Conservation (phyloP, 2,329 filamentous ascomycete species). For the Penicillium crustosum region DNA sequence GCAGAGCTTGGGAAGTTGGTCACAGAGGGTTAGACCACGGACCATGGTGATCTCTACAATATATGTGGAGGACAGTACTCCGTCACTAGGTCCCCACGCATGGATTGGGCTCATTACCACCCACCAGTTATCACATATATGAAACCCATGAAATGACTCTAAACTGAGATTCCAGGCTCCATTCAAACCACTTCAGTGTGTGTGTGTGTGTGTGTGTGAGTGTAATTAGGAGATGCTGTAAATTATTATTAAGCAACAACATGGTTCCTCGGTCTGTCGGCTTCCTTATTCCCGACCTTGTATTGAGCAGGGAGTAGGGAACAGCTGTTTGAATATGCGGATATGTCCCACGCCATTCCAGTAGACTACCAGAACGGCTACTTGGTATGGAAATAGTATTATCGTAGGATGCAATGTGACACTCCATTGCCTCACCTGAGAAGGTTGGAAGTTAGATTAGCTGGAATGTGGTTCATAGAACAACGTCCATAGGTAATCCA, state of each 20-base stretch:
- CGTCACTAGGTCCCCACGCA: neutral
- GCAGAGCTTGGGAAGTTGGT: neutral
- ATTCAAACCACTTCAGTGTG: neutral
- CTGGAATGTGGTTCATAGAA: neutral
- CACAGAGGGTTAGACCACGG: neutral
- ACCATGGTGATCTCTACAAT: neutral
- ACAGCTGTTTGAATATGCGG: neutral
- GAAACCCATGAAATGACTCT: neutral
- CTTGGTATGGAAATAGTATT: neutral
- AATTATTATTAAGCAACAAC: neutral
- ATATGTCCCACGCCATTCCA: neutral
- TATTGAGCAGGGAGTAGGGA: neutral
- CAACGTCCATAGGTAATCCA: neutral
- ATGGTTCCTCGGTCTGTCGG: neutral
- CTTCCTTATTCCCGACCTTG: neutral
- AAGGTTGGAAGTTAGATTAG: neutral
- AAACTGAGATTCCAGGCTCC: neutral
- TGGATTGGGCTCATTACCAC: neutral
- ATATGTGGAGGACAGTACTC: conserved; percentile 13
- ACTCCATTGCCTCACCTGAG: too few relatives aligned
- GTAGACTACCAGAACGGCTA: neutral
- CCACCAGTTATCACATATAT: neutral
- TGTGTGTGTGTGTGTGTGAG: too few relatives aligned
- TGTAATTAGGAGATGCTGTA: neutral
- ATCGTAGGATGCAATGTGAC: neutral